A percentile compares a stretch with the other conserved stretches of the same genome.
phyloP scores from a whole-genome alignment of 345 rosid species.

The Rubroshorea leprosula region DNA sequence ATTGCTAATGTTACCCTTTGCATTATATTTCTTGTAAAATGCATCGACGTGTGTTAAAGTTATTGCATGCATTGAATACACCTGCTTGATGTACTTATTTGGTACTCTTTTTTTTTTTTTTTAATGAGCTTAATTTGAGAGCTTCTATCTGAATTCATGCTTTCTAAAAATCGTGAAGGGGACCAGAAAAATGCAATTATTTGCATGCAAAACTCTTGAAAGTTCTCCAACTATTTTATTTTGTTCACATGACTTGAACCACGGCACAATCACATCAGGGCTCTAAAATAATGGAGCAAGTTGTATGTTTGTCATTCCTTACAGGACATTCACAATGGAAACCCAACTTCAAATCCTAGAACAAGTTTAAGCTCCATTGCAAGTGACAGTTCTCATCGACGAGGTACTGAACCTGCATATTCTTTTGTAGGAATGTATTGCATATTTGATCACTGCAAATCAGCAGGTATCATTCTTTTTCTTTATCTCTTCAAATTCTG shows the following conservation, averaged over 20 bases:
- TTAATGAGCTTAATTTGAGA: no score
- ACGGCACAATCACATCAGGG: no score
- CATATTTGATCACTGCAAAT: conserved; percentile 93
- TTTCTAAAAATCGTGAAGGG: no score
- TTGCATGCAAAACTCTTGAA: no score
- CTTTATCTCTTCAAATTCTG: no score
- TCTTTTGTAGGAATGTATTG: conserved; percentile 98
- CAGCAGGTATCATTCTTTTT: conserved; percentile 52
- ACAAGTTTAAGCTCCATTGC: conserved; percentile 68
- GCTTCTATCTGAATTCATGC: no score
- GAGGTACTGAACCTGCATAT: conserved; percentile 69
- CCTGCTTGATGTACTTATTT: no score
- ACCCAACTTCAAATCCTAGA: conserved; percentile 59
- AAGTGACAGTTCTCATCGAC: conserved; percentile 57
- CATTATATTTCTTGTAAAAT: no score
- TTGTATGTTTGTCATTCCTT: conserved; percentile 12
- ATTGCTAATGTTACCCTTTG: background rate
- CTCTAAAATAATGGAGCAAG: no score
- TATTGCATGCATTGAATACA: no score
- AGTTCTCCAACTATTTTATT: background rate
- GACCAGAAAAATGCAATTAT: no score
- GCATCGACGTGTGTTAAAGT: no score
- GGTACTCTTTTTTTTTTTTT: background rate
- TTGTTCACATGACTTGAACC: background rate
- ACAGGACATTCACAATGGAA: conserved; percentile 65